phyloP scores from a whole-genome alignment of 768 basidiomycete species.

The Mycena vulgaris region DNA sequence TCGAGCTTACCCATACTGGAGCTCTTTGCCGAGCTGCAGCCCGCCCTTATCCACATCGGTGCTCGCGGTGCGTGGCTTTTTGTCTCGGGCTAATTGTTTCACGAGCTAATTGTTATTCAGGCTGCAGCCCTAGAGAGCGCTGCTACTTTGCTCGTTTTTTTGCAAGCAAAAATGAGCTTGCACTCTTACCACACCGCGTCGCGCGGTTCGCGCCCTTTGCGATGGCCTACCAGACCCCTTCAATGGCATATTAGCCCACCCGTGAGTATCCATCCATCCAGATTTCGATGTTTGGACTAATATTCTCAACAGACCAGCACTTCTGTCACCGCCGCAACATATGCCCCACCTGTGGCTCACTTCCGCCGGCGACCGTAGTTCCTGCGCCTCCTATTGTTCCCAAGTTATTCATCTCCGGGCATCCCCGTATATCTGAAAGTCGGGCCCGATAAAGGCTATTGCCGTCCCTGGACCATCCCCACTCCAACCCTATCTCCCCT shows the following conservation, averaged over 20 bases:
- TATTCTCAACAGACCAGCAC: slow-evolving; percentile 3
- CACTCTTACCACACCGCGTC: slow-evolving; percentile 21
- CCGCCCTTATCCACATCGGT: slow-evolving; percentile 6
- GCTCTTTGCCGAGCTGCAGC: slow-evolving; percentile 3
- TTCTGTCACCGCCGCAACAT: slow-evolving; percentile 15
- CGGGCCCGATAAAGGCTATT: no score
- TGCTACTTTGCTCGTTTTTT: background rate
- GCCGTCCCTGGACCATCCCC: no score
- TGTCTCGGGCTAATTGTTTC: background rate
- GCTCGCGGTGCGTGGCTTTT: slow-evolving; percentile 16
- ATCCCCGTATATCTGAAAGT: slow-evolving; percentile 19
- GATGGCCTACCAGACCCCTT: no score
- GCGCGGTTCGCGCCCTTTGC: slow-evolving; percentile 26
- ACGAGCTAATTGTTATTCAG: slow-evolving; percentile 25
- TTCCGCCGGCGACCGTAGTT: background rate
- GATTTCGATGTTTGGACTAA: slow-evolving; percentile 5
- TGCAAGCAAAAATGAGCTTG: slow-evolving; percentile 18
- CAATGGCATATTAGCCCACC: no score
- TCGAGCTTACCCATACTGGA: background rate
- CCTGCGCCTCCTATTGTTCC: slow-evolving; percentile 15
- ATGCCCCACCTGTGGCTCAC: slow-evolving; percentile 22
- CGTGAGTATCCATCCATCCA: slow-evolving; percentile 18
- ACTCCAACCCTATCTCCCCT: background rate
- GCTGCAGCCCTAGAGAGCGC: slow-evolving; percentile 8
- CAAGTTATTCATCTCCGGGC: background rate